Percentiles rank a stretch among this genome's conserved stretches.
These are phyloP conservation scores for Aspergillus thermomutatus DNA, from an alignment of 2,329 filamentous ascomycete species.

Conservation along the genomic window DNA sequence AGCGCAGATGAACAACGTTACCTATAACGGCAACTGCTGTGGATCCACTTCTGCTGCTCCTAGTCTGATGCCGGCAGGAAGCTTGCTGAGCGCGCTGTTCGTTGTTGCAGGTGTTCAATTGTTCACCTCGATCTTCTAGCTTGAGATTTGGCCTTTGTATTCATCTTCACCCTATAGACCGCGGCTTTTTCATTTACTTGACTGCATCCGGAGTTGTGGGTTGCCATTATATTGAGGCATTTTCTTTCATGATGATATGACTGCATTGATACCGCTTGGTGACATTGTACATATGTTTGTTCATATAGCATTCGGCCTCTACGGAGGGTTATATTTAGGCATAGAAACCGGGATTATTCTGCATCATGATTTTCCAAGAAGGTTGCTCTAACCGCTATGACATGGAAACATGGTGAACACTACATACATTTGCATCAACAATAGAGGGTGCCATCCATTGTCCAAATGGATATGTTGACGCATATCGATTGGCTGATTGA, in stretches of 20 bases:
- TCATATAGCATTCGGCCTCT: not conserved
- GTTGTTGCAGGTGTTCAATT: conserved; percentile 23
- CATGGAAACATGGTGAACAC: too few species aligned
- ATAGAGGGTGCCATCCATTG: too few species aligned
- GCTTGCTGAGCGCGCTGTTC: conserved; percentile 18
- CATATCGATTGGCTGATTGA: not conserved
- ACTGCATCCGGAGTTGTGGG: not conserved
- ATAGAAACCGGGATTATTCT: not conserved
- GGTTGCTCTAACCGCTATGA: too few species aligned
- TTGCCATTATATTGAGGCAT: not conserved
- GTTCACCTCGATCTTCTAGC: conserved; percentile 21
- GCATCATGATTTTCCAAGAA: not conserved
- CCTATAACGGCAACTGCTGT: conserved; percentile 53
- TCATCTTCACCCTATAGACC: not conserved
- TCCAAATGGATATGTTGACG: not conserved
- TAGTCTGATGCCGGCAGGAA: conserved; percentile 15
- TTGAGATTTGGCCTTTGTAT: conserved; percentile 12
- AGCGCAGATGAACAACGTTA: conserved; percentile 68
- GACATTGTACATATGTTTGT: not conserved
- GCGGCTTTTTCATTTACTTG: not conserved
- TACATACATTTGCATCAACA: not conserved
- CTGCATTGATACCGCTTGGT: not conserved
- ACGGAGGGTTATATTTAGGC: not conserved
- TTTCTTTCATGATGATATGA: conserved; percentile 1
- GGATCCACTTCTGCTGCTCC: conserved; percentile 28